These are phyloP conservation scores for Pyrenopolyporus hunteri DNA, from an alignment of 495 filamentous ascomycete genomes.

Conservation along the genomic window DNA sequence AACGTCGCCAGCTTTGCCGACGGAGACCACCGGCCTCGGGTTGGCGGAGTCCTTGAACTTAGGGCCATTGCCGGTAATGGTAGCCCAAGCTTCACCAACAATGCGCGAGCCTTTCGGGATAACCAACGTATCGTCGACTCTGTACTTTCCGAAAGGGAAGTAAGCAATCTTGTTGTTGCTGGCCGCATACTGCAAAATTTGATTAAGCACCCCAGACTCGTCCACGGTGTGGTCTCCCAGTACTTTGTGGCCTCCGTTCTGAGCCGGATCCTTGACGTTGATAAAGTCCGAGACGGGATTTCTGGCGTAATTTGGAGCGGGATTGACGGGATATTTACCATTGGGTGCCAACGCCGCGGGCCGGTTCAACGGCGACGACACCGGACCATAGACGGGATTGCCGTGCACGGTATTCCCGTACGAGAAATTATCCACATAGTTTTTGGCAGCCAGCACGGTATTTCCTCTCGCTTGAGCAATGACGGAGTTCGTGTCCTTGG, in stretches of 20 bases:
- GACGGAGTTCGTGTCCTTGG: conserved; percentile 43
- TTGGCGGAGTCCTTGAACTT: conserved; percentile 57
- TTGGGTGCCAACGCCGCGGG: conserved; percentile 41
- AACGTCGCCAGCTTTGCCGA: conserved; percentile 62
- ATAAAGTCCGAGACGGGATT: conserved; percentile 46
- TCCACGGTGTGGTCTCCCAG: conserved; percentile 47
- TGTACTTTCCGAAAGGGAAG: conserved; percentile 58
- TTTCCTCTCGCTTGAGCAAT: conserved; percentile 41
- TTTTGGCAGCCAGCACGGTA: conserved; percentile 33
- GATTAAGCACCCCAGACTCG: conserved; percentile 48
- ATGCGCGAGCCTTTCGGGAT: conserved; percentile 62
- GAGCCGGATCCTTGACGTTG: conserved; percentile 51
- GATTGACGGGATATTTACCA: conserved; percentile 42
- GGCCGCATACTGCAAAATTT: conserved; percentile 46
- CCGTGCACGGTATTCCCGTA: conserved; percentile 64
- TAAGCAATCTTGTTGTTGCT: conserved; percentile 49
- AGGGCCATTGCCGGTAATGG: conserved; percentile 54
- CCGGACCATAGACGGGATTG: conserved; percentile 63
- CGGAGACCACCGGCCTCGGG: conserved; percentile 62
- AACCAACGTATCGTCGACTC: conserved; percentile 54
- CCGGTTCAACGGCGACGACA: conserved; percentile 43
- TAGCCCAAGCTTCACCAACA: conserved; percentile 57
- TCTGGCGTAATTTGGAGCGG: conserved; percentile 50
- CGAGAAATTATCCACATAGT: conserved; percentile 43
- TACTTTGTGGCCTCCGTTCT: conserved; percentile 49